A percentile compares a stretch with the other conserved stretches of the same genome.
Conservation (phyloP, 148 eudicot species). For the Heliamphora exappendiculata region DNA sequence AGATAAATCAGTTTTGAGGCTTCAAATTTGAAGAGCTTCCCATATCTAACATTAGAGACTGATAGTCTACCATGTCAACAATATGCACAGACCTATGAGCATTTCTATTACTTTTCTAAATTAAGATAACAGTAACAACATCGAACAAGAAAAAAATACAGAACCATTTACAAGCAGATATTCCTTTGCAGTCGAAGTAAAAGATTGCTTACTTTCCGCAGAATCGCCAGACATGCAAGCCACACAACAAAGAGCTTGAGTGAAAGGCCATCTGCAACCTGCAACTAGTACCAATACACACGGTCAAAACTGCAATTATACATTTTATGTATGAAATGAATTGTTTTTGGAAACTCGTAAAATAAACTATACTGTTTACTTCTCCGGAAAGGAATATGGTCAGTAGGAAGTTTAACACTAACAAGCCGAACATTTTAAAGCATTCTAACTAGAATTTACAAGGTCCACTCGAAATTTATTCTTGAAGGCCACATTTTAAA, state of each 20-base stretch:
- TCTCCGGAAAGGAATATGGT: not conserved
- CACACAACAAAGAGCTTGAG: not conserved
- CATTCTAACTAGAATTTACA: not conserved
- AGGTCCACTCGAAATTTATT: too few species aligned
- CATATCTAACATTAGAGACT: not conserved
- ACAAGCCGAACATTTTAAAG: not conserved
- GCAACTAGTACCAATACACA: not conserved
- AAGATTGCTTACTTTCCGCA: not conserved
- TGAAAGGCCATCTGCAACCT: not conserved
- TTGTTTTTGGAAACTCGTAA: not conserved
- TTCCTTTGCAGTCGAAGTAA: not conserved
- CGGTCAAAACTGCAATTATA: not conserved
- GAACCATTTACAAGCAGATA: not conserved
- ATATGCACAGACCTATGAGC: not conserved
- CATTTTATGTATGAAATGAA: not conserved
- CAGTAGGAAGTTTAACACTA: not conserved
- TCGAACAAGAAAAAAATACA: not conserved
- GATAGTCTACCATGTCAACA: not conserved
- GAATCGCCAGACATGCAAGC: not conserved
- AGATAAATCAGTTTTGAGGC: not conserved
- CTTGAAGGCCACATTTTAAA: too few species aligned
- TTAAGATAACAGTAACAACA: not conserved
- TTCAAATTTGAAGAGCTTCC: not conserved
- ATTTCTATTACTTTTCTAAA: not conserved
- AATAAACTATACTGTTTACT: not conserved